Base-by-base conservation (phyloP, 495 filamentous ascomycete species). In the Chaetomidium leptoderma region DNA sequence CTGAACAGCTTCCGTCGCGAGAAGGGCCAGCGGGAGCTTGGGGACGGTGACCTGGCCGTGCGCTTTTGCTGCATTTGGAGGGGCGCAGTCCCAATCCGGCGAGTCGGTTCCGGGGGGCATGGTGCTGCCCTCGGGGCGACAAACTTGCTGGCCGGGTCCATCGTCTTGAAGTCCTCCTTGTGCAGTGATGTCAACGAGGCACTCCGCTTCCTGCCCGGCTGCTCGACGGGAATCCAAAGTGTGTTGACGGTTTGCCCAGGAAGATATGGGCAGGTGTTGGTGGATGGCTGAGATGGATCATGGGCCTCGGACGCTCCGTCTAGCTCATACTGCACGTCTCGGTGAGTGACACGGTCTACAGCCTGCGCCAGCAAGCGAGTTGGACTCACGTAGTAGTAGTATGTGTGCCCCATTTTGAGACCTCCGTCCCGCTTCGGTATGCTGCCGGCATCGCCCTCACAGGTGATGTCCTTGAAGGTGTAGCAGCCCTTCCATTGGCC, bases 361-460 rank as follows among this genome's bases (percentile, higher is more conserved):
- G 10, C 53, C n/a, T 10, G 4, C 14, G 29, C 3, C n/a, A 16
- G 16, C 11, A 3, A 44, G 14, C 32, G 14, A 45, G 55, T 4
- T 48, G 32, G 10, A 73, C 90, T 73, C 72, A 93, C 90, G 74
- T 91, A 95, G 75, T 95, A 96, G 81, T 91, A 95, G 72, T 96
- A 96, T 9, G 84, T 91, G n/a, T 84, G 84, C 27, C 91, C 91
- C 88, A 93, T 93, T 70, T 88, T 93, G 55, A 96, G 78, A 23
- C 86, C 91, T 29, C 91, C 91, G 32, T 80, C 79, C 53, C 91
- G 82, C 64, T 83, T 83, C 40, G 78, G 71, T 13, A 71, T 72
- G 43, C 75, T 72, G 42, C 77, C 70, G 14, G 76, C 66, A 53
- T 87, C 80, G 21, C 90, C 90, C 68, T 96, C 91, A 59, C 85